Percentiles rank a stretch among this genome's conserved stretches.
phyloP scores from a whole-genome alignment of 306 rosid species.

The Pterocarpus macrocarpus region DNA sequence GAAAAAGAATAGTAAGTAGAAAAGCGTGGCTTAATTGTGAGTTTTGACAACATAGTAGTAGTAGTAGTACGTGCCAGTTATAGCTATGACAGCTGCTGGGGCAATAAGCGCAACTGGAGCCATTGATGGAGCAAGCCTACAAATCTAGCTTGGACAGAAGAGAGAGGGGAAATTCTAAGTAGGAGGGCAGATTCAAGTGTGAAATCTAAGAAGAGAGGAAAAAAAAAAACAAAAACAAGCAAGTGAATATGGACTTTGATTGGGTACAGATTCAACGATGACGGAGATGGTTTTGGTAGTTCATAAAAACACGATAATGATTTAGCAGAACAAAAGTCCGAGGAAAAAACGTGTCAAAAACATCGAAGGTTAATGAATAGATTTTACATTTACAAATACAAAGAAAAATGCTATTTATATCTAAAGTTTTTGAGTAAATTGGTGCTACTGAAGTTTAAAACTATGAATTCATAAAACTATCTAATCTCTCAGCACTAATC shows the following conservation, averaged over 20 bases:
- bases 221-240: neutral
- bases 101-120: conserved; percentile 52
- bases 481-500: too few species aligned
- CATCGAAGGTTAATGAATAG: neutral
- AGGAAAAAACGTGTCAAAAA: neutral
- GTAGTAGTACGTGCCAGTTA: conserved; percentile 49
- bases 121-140: conserved; percentile 48
- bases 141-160: neutral
- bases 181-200: neutral
- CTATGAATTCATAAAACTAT: too few species aligned
- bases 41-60: neutral
- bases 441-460: too few species aligned
- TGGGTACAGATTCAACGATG: conserved; percentile 41
- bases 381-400: neutral
- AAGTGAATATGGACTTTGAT: conserved; percentile 10
- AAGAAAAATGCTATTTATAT: neutral
- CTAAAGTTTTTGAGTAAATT: too few species aligned
- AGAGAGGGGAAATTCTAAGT: neutral
- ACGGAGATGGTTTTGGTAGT: conserved; percentile 10
- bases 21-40: too few species aligned
- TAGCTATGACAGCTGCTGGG: conserved; percentile 44
- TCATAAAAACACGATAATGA: neutral
- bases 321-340: neutral
- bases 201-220: neutral
- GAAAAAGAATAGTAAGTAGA: too few species aligned